Evolutionary conservation across 495 filamentous ascomycete species (phyloP).

Genomic region (Aspergillus bridgeri): DNA sequence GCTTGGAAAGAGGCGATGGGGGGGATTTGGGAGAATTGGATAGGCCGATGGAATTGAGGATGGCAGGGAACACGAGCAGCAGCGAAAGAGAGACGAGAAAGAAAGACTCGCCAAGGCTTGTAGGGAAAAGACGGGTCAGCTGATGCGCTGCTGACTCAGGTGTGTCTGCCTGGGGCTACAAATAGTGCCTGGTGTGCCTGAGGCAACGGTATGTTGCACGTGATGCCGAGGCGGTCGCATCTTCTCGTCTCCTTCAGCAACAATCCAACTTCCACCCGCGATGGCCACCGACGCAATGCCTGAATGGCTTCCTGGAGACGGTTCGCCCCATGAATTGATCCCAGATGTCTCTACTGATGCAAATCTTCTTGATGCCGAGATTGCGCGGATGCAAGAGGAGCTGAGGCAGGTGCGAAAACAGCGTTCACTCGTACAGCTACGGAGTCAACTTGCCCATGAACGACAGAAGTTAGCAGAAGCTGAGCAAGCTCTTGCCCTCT

Average conservation of each 20-base stretch:
- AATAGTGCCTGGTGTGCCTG: not conserved
- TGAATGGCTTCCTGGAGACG: no score
- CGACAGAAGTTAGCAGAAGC: not conserved
- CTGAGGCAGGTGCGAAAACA: not conserved
- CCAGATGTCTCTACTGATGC: no score
- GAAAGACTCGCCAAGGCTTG: not conserved
- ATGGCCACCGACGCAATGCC: no score
- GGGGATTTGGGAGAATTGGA: no score
- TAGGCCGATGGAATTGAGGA: not conserved
- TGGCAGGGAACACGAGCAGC: not conserved
- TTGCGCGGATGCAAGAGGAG: not conserved
- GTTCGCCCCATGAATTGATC: no score
- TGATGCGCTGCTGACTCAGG: not conserved
- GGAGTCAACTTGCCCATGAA: not conserved
- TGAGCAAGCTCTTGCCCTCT: not conserved
- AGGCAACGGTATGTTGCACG: not conserved
- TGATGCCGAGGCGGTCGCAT: not conserved
- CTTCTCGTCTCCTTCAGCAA: no score
- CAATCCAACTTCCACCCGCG: no score
- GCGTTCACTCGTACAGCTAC: not conserved
- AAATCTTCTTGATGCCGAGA: not conserved
- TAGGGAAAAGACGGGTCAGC: not conserved
- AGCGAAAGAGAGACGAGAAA: not conserved
- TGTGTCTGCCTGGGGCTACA: not conserved
- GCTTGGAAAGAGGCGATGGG: not conserved